Base-by-base conservation (phyloP, 1,284 basidiomycete species). In the Moesziomyces parantarcticus region DNA sequence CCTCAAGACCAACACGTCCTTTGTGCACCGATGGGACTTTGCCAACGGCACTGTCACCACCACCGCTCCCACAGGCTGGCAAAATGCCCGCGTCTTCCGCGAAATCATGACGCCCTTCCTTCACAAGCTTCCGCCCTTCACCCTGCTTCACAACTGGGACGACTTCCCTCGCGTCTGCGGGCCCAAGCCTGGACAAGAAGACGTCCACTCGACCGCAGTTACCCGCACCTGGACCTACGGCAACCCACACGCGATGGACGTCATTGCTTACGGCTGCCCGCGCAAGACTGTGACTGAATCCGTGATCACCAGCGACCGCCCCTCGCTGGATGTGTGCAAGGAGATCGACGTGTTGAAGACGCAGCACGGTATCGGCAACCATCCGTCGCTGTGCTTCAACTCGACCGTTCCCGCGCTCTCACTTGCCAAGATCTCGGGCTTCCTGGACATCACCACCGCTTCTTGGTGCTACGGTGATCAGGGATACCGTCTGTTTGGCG, bases 391-490 rank as follows among this genome's bases (percentile, higher is more conserved):
- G 14, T 68, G 65, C 50, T 50, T 61, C 54, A 61, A 53, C 39
- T 41, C 58, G 1, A 58, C 54, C 32, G 21, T 68, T 7, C 58
- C 65, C 5, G 50, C 61, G 4, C 58, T 68, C 13, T 61, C 58
- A 1, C 40, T 57, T 0, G 32, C 58, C 29, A 50, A 51, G 32
- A 46, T 58, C 3, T 68, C 65, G 20, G 49, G 42, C 21, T 68
- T 61, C 50, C 53, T 53, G n/a, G 65, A 68, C 44, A 50, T 68
- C 41, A 61, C 58, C 29, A 61, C 53, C 14, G 54, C 65, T 3
- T 68, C 65, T 2, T 68, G 65, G 65, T 61, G 58, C 36, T 68
- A 58, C 39, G 58, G 42, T n/a, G 40, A 43, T 7, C 11, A 13
- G 3, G 14, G 34, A 21, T 68, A 68, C n/a, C 65, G 65, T 36